Base-by-base conservation (phyloP, 352 stramenopile genomes). In the Hyaloperonospora brassicae region DNA sequence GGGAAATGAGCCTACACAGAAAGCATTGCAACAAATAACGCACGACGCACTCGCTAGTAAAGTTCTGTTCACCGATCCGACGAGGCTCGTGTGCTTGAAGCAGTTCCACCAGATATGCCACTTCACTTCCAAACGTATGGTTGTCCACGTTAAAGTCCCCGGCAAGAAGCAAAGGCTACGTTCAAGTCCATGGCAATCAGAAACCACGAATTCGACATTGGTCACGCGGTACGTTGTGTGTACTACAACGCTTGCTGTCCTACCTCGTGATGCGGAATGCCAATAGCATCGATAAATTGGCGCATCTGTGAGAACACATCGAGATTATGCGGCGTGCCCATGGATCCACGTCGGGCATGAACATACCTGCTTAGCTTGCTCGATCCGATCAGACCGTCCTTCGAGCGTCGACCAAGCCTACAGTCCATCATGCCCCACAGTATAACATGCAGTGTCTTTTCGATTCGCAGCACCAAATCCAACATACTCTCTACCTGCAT, bases 101-200 rank as follows among this genome's bases (percentile, higher is more conserved):
- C 34, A 90, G 23, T 5, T 71, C 46, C 1, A 87, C 65, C 11
- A 93, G 23, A 46, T 88, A 53, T 2, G 74, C 61, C 27, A 93
- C 79, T 71, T 93, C 79, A 12, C 73, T 59, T 5, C 66, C 54
- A 51, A 82, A 93, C 24, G 79, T 86, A 43, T 86, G 68, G 50
- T 87, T 90, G 61, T 93, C 83, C 22, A 90, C 79, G 46, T 93
- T 93, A 40, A 93, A 93, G 22, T 93, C 83, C 0, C 82, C 79
- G 1, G 83, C 83, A 58, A 93, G 85, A 22, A 93, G 64, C 49
- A 93, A 55, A 7, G 83, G 79, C 78, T 90, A 44, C n/a, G 22
- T 44, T 10, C 14, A 21, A 44, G 7, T 7, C 7, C 27, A 3
- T 7, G 7, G 27, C 27, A 31, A 7, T 3, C 7, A 31, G 7